Percentiles rank a stretch among this genome's conserved stretches.
These are phyloP conservation scores for Bacidia gigantensis DNA, from an alignment of 495 filamentous ascomycete species.

Conservation along the genomic window DNA sequence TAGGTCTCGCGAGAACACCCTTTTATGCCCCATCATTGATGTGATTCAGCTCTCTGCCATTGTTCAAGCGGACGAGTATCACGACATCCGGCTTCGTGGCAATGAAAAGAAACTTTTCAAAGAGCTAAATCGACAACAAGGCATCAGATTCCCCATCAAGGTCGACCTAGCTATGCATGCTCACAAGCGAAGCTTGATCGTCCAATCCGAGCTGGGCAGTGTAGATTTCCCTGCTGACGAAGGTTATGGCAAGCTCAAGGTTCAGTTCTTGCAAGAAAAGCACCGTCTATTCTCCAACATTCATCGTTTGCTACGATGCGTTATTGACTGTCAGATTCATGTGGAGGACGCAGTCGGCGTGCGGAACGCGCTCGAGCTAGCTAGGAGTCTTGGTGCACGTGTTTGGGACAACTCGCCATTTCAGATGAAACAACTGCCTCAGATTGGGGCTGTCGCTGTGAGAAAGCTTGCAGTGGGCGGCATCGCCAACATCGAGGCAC, in stretches of 20 bases:
- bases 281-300: conserved; percentile 56
- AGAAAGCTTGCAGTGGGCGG: conserved; percentile 62
- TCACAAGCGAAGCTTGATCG: conserved; percentile 79
- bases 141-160: conserved; percentile 66
- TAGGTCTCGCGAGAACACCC: conserved; percentile 32
- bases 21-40: conserved; percentile 22
- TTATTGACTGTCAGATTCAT: conserved; percentile 68
- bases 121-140: conserved; percentile 61
- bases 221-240: conserved; percentile 56
- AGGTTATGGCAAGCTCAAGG: conserved; percentile 44
- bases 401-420: conserved; percentile 78
- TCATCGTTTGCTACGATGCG: conserved; percentile 63
- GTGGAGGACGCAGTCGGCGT: conserved; percentile 53
- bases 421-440: conserved; percentile 76
- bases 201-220: conserved; percentile 67
- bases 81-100: conserved; percentile 58
- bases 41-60: conserved; percentile 43
- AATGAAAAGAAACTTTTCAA: conserved; percentile 66
- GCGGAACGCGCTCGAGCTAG: conserved; percentile 62
- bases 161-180: conserved; percentile 54
- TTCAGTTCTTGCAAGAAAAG: conserved; percentile 56
- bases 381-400: conserved; percentile 60
- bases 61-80: conserved; percentile 65
- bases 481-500: conserved; percentile 54
- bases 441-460: conserved; percentile 64